phyloP scores from a whole-genome alignment of 1,284 basidiomycete species.

The Moesziomyces antarcticus region DNA sequence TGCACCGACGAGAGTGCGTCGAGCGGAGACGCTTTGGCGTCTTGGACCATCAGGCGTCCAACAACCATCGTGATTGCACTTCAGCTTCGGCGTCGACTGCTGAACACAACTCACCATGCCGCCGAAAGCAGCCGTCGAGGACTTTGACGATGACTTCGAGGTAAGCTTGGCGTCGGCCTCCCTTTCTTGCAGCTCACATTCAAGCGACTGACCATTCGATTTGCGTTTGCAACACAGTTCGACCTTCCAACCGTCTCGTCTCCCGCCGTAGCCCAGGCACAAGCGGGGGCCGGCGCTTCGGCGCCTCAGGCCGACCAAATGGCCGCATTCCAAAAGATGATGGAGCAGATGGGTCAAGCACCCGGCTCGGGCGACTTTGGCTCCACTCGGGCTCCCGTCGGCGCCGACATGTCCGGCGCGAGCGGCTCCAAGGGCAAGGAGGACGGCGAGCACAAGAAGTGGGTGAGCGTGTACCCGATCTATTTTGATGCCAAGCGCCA shows the following conservation, averaged over 20 bases:
- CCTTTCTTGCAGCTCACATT: not conserved
- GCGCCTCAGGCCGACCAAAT: slow-evolving; percentile 49
- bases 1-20: not conserved
- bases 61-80: not conserved
- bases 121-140: slow-evolving; percentile 59
- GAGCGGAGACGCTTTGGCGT: not conserved
- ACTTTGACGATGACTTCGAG: slow-evolving; percentile 67
- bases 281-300: slow-evolving; percentile 6
- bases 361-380: slow-evolving; percentile 42
- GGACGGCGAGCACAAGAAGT: slow-evolving; percentile 72
- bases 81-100: not conserved
- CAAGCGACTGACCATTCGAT: slow-evolving; percentile 4
- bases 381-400: slow-evolving; percentile 18
- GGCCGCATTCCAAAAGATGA: slow-evolving; percentile 61
- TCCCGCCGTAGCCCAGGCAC: slow-evolving; percentile 33
- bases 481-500: slow-evolving; percentile 95
- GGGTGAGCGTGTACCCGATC: slow-evolving; percentile 94
- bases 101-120: slow-evolving; percentile 30
- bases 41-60: too few relatives aligned
- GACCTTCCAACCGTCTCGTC: slow-evolving; percentile 56
- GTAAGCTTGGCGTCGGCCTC: slow-evolving; percentile 32
- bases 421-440: slow-evolving; percentile 32
- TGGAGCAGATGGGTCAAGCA: slow-evolving; percentile 56
- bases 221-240: slow-evolving; percentile 30
- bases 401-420: slow-evolving; percentile 6